Evolutionary conservation across 495 filamentous ascomycete genomes (phyloP), one percentile per base, ranked within the genome.

Genomic region (Chaetomium cochliodes): DNA sequence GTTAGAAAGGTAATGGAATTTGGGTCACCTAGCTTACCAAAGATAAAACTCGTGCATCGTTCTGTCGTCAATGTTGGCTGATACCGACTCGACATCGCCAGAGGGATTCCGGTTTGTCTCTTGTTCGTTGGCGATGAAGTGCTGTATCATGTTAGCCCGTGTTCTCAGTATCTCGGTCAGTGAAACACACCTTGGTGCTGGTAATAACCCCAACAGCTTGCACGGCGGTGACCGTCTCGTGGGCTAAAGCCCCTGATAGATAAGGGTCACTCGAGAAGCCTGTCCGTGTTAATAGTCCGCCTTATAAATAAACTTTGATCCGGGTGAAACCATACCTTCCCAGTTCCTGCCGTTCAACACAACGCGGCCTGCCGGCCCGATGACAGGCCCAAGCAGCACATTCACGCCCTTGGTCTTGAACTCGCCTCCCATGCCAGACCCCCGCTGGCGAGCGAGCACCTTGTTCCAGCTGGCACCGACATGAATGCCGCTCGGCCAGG

Each of bases 41-140:
- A 90, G 78, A 70, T 91, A 92, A 3, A 90, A 65, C 72, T 91
- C 88, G 68, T 91, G 88, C 67, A 91, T 76, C 0, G 88, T 89
- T 53, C 83, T 78, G 68, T 92, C 87, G 58, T 88, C 86, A 25
- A 89, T 83, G 50, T 87, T 87, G 5, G 84, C 81, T 11, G 84
- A 87, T 15, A 88, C 73, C 1, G 83, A 75, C 53, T 84, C 71
- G 0, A 83, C 70, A 12, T 79, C 76, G 23, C 65, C 68, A 26
- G 26, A 68, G 59, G 81, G 80, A 33, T 78, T 88, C 22, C 89
- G 80, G 70, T 89, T 79, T 2, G 80, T 81, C 66, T 90, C 87
- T 73, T 90, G 87, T 66, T 90, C 87, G 64, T 89, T 86, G 30
- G 70, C 84, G 51, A 90, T 85, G 65, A 80, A 88, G 70, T 90